Evolutionary conservation across 129 eudicot genomes (phyloP), one percentile per base, ranked within the genome.

Genomic region (Pulicaria dysenterica): DNA sequence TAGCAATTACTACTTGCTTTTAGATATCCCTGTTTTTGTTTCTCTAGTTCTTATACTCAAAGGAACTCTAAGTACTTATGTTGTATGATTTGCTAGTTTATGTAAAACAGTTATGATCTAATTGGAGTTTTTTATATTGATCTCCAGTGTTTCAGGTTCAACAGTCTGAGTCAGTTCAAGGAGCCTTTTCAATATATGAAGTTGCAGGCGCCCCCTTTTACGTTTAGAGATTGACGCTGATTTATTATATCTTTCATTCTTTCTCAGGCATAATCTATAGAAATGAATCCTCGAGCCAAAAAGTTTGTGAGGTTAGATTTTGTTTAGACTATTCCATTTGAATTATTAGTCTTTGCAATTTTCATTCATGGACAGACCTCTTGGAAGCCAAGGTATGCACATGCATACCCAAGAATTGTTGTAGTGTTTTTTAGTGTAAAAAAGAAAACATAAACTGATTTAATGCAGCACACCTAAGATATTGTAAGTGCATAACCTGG

Each of bases 251-350:
- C 38, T 39, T 56, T 50, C 31, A 43, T 55, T 12, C 38, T 39
- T 56, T 50, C 31, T 50, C 61, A 58, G 9, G 48, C 59, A 14
- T 79, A 19, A 70, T 34, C 55, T 72, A 57, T 39, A 61, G 76
- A 43, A 44, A 91, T 91, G 97, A 82, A 79, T 71, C 68, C 63
- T 73, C 83, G 74, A 41, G 68, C 79, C 7, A 89, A 85, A 72
- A 88, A 91, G 79, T 76, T 86, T 50, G 96, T 84, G 70, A 87
- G 92, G 97, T 91, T 84, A 80, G 96, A 64, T 84, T 17, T 81
- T 49, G 56, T 69, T 54, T 69, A 77, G 47, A 37, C 5, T 9
- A 16, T 19, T 74, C 42, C 47, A 37, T 60, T 73, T 13, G 48
- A 15, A 37, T 14, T 51, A 45, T 43, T 6, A 10, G 13, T 65